A percentile compares a stretch with the other conserved stretches of the same genome.
Conservation (phyloP, 1,284 basidiomycete species). For the Xerocomus nothofagi region DNA sequence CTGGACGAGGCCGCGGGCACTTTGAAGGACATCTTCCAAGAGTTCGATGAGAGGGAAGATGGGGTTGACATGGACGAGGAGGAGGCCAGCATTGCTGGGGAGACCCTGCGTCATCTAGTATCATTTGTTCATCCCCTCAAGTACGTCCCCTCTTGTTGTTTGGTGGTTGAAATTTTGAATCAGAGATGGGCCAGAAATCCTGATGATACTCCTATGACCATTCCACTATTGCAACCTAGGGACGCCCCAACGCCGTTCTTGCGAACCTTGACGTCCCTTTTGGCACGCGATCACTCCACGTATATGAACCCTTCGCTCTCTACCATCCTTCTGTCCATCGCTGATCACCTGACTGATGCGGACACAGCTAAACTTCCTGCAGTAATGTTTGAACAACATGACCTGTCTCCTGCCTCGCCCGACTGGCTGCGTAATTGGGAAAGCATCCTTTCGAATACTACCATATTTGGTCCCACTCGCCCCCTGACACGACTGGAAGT, state of each 20-base stretch:
- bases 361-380: slow-evolving; percentile 60
- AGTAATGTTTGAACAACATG: slow-evolving; percentile 62
- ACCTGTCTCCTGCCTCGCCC: slow-evolving; percentile 65
- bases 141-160: slow-evolving; percentile 37
- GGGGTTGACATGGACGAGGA: slow-evolving; percentile 62
- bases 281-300: slow-evolving; percentile 58
- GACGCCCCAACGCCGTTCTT: slow-evolving; percentile 58
- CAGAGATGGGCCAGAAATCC: slow-evolving; percentile 43
- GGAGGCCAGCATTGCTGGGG: slow-evolving; percentile 61
- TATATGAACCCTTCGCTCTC: slow-evolving; percentile 61
- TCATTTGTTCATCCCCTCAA: slow-evolving; percentile 55
- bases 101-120: slow-evolving; percentile 55
- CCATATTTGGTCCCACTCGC: slow-evolving; percentile 45
- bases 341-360: slow-evolving; percentile 60
- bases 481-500: slow-evolving; percentile 57
- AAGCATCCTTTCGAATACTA: slow-evolving; percentile 51
- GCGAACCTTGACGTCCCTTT: slow-evolving; percentile 54
- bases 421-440: slow-evolving; percentile 70
- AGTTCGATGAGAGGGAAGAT: slow-evolving; percentile 65
- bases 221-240: slow-evolving; percentile 53
- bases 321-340: slow-evolving; percentile 58
- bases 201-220: slow-evolving; percentile 51
- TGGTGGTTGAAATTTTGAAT: slow-evolving; percentile 8
- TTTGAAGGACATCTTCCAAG: slow-evolving; percentile 68
- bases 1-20: slow-evolving; percentile 67